These are phyloP conservation scores for Ogataea minuta DNA, from an alignment of 805 yeast species.

Conservation along the genomic window DNA sequence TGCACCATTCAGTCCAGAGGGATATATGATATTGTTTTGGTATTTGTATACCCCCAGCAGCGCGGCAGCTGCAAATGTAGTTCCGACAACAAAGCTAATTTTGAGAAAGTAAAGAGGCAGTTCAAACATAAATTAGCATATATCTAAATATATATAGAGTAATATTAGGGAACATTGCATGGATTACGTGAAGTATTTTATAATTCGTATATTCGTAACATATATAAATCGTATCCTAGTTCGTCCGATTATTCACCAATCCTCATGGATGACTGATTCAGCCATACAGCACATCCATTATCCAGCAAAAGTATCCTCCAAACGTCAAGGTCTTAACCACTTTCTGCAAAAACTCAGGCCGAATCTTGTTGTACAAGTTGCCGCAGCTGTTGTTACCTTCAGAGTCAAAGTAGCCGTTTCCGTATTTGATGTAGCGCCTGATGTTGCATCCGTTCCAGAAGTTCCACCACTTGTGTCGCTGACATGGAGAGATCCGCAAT, in stretches of 20 bases:
- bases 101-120: constrained; percentile 25
- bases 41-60: constrained; percentile 55
- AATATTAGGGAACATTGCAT: no score
- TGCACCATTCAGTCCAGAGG: constrained; percentile 76
- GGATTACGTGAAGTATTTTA: neutral
- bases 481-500: constrained; percentile 69
- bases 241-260: no score
- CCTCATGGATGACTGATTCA: constrained; percentile 11
- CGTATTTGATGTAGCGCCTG: constrained; percentile 69
- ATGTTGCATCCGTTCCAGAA: constrained; percentile 80
- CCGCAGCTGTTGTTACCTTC: constrained; percentile 85
- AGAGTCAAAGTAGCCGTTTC: constrained; percentile 77
- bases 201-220: no score
- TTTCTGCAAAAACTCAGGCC: constrained; percentile 29
- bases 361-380: constrained; percentile 25
- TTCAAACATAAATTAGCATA: constrained; percentile 1
- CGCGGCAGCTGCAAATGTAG: constrained; percentile 43
- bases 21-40: constrained; percentile 76
- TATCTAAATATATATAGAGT: no score
- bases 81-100: constrained; percentile 42
- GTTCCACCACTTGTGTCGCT: constrained; percentile 91
- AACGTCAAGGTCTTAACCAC: constrained; percentile 38
- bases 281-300: constrained; percentile 41
- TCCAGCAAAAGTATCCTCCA: constrained; percentile 47
- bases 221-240: no score